Base-by-base conservation (phyloP, 345 rosid genomes). In the Eucalyptus brandiana region DNA sequence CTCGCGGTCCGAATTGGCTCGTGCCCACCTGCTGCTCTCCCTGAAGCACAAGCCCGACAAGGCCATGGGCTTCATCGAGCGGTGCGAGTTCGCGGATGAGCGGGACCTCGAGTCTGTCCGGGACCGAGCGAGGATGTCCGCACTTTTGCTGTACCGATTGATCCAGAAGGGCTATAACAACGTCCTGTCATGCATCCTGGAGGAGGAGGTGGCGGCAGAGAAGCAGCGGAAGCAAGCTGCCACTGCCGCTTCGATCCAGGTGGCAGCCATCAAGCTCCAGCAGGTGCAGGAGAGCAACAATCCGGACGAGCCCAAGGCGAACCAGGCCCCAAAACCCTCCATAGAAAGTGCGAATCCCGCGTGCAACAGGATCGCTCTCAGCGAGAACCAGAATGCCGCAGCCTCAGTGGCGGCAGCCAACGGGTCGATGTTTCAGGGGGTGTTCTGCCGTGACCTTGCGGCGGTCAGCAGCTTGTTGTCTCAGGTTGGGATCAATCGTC, bases 381-480 rank as follows among this genome's bases (percentile, higher is more conserved):
- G 56, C 45, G 94, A 92, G 48, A 90, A 83, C 87, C 89, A 89
- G 34, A 62, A 50, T 5, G 51, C 90, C 42, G 44, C 93, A 19
- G 48, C 91, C 6, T 5, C 83, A 8, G 87, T 16, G 8, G 53
- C 9, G 26, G 87, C 30, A 15, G 65, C 92, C 42, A 24, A 92
- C 6, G 86, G 94, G 88, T 19, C 95, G 45, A 94, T 91, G 87
- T 96, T 94, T 88, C 98, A 96, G 86, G 99, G 99, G n/a, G 94
- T 97, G 28, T 98, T 98, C 92, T 98, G 99, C 94, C 91, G 99
- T 50, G 99, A 98, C 89, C 94, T 97, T 28, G 96, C 98, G 1
- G 95, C 89, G 1, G 99, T 97, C 47, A 98, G 98, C 83, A 96
- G 88, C 93, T 89, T 97, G 92, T 91, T 97, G 81, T 89, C 98